These are phyloP conservation scores for Colletotrichum sp. DNA, from an alignment of 2,329 filamentous ascomycete genomes.

Conservation along the genomic window DNA sequence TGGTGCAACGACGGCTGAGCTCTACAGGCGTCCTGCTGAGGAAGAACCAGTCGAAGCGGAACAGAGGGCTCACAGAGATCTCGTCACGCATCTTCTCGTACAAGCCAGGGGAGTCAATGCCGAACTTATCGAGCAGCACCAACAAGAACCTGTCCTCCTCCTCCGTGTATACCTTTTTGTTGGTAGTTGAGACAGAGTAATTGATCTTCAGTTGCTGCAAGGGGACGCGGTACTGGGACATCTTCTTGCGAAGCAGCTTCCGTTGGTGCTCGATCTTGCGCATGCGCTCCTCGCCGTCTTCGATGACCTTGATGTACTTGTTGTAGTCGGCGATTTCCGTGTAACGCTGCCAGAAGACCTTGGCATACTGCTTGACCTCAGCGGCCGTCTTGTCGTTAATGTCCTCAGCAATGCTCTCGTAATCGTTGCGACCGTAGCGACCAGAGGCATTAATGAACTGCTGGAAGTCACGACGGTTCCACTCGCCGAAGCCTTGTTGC, in stretches of 20 bases:
- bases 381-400: constrained; percentile 87
- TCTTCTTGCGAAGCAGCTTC: constrained; percentile 93
- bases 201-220: constrained; percentile 98
- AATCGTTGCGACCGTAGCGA: constrained; percentile 88
- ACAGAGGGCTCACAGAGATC: constrained; percentile 91
- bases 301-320: constrained; percentile 88
- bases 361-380: constrained; percentile 90
- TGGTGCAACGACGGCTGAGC: constrained; percentile 90
- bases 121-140: constrained; percentile 90
- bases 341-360: constrained; percentile 96
- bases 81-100: constrained; percentile 97
- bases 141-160: constrained; percentile 96
- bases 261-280: constrained; percentile 90
- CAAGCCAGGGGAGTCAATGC: constrained; percentile 87
- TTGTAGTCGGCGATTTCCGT: constrained; percentile 87
- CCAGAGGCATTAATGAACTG: constrained; percentile 97
- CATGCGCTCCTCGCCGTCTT: constrained; percentile 89
- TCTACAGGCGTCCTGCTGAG: constrained; percentile 92
- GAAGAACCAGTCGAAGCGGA: constrained; percentile 99
- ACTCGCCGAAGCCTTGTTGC: constrained; percentile 85
- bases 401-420: constrained; percentile 83
- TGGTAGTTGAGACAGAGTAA: constrained; percentile 97
- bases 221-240: constrained; percentile 95
- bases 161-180: constrained; percentile 99
- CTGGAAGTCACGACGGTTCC: constrained; percentile 98